Base-by-base conservation (phyloP, 2,329 filamentous ascomycete genomes). In the Blumeriella jaapii region DNA sequence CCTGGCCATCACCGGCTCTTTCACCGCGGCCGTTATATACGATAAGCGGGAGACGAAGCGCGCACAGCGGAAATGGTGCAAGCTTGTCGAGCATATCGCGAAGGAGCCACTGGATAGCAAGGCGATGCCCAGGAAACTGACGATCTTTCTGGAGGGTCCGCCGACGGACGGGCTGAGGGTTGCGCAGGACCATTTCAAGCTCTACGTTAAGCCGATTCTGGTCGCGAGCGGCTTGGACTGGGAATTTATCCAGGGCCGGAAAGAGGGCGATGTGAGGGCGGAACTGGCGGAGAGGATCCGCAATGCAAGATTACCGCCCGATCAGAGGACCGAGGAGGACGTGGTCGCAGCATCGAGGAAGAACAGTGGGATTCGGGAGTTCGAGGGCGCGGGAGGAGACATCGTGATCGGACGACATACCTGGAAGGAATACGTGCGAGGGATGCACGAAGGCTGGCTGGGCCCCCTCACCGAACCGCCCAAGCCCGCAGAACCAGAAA, bases 401-500 rank as follows among this genome's bases (percentile, higher is more conserved):
- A 68, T 98, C 33, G 76, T 96, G 12, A 74, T 98, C 50, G 91
- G 91, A 9, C 68, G 89, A 38, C 82, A 95, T 56, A 79, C 89
- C 7, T 98, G 91, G 91, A 98, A 95, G 62, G 91, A 98, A 61
- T 98, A 96, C 57, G 65, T 96, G 15, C 71, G 87, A 39, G 91
- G 91, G 29, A 55, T 96, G 47, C 91, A 98, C 56, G 91, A 98
- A 61, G 91, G 91, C 37, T 98, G 91, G 89, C 63, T 98, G 15
- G 89, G 91, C 0, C 86, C 91, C 6, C 63, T 93, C 27, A 73
- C 80, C 40, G 60, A 74, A 37, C 80, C 81, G 2, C 51, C 56
- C 17, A 55, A 61, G 35, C 55, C 56, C 38, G 53, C 32, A 12
- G 39, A 48, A 12, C 36, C 52, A 45, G 47, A 17, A 15, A 26